phyloP scores from a whole-genome alignment of 192 early-diverging fungal species.

The Thamnidium elegans region DNA sequence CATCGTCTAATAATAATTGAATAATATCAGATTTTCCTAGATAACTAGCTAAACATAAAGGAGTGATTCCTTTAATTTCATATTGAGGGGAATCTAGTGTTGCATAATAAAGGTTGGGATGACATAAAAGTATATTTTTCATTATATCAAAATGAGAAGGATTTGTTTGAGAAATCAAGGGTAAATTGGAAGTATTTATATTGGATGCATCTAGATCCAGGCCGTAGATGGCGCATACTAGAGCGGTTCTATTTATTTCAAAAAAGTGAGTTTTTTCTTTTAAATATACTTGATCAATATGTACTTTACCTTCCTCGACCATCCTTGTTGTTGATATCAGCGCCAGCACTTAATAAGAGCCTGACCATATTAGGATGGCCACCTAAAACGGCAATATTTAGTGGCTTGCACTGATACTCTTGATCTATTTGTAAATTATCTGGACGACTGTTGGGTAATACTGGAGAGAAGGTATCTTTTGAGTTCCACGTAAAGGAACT shows the following conservation, averaged over 20 bases:
- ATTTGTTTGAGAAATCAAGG: constrained; percentile 50
- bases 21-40: constrained; percentile 60
- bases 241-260: constrained; percentile 44
- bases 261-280: not conserved
- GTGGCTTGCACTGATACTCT: constrained; percentile 46
- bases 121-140: constrained; percentile 47
- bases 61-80: constrained; percentile 62
- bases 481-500: constrained; percentile 43
- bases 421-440: constrained; percentile 35
- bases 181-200: constrained; percentile 55
- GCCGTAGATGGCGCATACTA: constrained; percentile 64
- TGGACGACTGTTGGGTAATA: constrained; percentile 32
- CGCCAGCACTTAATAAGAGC: constrained; percentile 52
- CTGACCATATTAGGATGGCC: constrained; percentile 58
- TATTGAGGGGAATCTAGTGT: constrained; percentile 60
- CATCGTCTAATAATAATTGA: constrained; percentile 55
- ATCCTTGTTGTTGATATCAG: constrained; percentile 56
- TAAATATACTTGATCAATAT: not conserved
- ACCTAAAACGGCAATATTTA: constrained; percentile 58
- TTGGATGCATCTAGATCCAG: constrained; percentile 47
- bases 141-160: constrained; percentile 52
- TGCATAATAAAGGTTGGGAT: constrained; percentile 42
- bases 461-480: constrained; percentile 37
- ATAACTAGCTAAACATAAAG: constrained; percentile 64
- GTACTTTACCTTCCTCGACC: constrained; percentile 58